Percentiles rank a stretch among this genome's conserved stretches.
These are phyloP conservation scores for Talaromyces verruculosus DNA, from an alignment of 2,329 filamentous ascomycete genomes.

Conservation along the genomic window DNA sequence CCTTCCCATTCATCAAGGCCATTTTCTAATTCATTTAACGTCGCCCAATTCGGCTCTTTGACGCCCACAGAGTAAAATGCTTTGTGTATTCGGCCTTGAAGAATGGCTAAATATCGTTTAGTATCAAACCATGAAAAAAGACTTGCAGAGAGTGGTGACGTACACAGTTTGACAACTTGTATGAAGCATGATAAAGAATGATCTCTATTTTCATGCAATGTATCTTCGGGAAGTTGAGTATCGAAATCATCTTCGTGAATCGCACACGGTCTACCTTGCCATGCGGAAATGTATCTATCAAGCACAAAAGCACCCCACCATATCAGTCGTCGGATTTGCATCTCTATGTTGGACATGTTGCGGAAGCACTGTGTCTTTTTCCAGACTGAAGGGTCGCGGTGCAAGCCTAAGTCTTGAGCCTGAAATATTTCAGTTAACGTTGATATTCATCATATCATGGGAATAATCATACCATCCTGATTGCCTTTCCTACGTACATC, in stretches of 20 bases:
- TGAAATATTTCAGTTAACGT: neutral
- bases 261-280: slow-evolving; percentile 21
- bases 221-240: slow-evolving; percentile 20
- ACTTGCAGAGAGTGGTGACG: neutral
- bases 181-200: slow-evolving; percentile 17
- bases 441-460: neutral
- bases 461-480: slow-evolving; percentile 16
- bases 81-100: slow-evolving; percentile 21
- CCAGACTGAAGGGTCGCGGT: slow-evolving; percentile 22
- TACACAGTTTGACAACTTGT: slow-evolving; percentile 19
- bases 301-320: slow-evolving; percentile 23
- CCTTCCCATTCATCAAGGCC: neutral
- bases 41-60: slow-evolving; percentile 11
- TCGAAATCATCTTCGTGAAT: slow-evolving; percentile 23
- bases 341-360: slow-evolving; percentile 21
- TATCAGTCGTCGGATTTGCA: slow-evolving; percentile 21
- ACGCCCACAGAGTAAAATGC: slow-evolving; percentile 20
- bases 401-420: slow-evolving; percentile 21
- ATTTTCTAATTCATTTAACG: neutral
- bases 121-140: too few species aligned
- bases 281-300: slow-evolving; percentile 21
- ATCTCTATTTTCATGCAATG: slow-evolving; percentile 14
- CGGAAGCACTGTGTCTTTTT: slow-evolving; percentile 20
- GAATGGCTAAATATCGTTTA: slow-evolving; percentile 10
- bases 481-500: slow-evolving; percentile 22